phyloP scores from a whole-genome alignment of 2,329 filamentous ascomycete genomes.

The Rosellinia necatrix region DNA sequence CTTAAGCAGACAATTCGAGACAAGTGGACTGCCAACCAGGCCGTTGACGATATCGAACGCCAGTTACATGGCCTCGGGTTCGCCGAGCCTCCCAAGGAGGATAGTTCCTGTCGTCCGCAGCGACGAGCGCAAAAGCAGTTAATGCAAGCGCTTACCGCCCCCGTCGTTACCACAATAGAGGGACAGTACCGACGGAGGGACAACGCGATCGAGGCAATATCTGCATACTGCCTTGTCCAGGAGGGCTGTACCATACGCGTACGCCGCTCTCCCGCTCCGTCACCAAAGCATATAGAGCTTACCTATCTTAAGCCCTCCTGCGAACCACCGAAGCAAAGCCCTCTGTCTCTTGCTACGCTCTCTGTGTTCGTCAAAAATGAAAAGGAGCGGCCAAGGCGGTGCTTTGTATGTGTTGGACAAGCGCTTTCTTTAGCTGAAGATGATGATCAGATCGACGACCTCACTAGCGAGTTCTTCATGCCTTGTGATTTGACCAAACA shows the following conservation, averaged over 20 bases:
- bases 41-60: conserved; percentile 5
- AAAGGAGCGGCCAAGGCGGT: background rate
- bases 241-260: background rate
- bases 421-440: background rate
- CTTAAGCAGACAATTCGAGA: conserved; percentile 2
- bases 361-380: background rate
- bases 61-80: background rate
- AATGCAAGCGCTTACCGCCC: background rate
- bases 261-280: no score
- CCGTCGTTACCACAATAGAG: background rate
- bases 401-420: background rate
- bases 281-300: no score
- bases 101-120: background rate
- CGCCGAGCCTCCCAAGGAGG: background rate
- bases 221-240: background rate
- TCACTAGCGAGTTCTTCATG: background rate
- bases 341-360: background rate
- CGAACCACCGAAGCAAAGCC: background rate
- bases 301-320: no score
- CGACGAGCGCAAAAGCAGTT: background rate
- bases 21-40: conserved; percentile 1
- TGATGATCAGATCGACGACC: no score
- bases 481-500: background rate
- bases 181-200: background rate
- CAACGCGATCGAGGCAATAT: background rate